Conservation (phyloP, 192 early-diverging fungal genomes). For the Backusella westeae region DNA sequence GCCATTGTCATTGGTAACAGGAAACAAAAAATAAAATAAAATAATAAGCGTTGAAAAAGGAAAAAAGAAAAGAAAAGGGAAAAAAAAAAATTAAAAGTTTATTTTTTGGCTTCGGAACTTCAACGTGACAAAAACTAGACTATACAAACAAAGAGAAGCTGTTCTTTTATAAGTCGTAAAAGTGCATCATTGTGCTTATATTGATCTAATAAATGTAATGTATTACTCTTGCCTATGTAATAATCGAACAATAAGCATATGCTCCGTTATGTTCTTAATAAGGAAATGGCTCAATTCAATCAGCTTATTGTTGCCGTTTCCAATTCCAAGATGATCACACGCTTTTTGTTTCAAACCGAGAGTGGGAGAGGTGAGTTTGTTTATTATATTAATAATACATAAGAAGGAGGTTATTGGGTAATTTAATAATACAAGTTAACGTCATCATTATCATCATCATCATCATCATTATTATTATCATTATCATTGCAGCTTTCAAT, state of each 20-base stretch:
- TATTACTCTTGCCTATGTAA: not conserved
- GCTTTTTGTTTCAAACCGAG: not conserved
- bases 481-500: not conserved
- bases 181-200: not conserved
- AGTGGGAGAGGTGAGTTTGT: too few relatives aligned
- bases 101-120: not conserved
- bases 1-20: not conserved
- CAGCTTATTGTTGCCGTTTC: too few relatives aligned
- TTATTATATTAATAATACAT: too few relatives aligned
- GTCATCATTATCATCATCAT: not conserved
- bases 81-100: not conserved
- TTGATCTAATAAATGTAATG: not conserved
- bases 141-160: not conserved
- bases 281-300: not conserved
- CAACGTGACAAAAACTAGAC: not conserved
- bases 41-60: too few relatives aligned
- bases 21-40: not conserved
- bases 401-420: too few relatives aligned
- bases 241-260: not conserved
- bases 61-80: not conserved
- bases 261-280: not conserved
- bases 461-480: not conserved
- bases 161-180: not conserved
- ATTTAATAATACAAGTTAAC: too few relatives aligned
- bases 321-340: too few relatives aligned